Evolutionary conservation across 106 monocot species (phyloP), one percentile per base, ranked within the genome.

Genomic region (Acorus calamus): DNA sequence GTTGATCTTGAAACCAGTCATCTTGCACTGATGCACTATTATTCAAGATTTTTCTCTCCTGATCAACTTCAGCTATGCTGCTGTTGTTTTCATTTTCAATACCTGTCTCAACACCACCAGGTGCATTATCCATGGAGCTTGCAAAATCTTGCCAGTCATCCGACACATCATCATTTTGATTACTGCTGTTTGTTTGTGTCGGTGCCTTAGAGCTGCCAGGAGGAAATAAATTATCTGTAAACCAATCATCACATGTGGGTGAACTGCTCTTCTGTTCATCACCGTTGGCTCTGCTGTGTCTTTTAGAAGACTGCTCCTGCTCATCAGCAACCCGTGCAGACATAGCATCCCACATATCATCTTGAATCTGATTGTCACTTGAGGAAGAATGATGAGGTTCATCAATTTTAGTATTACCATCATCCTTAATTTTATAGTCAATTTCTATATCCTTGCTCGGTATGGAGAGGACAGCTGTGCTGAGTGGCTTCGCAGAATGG

Each of bases 131-230:
- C 28, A 28, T 1, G 28, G 28, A 28, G 28, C 28, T 28, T 28
- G 28, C 28, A 28, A 83, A 71, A 74, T 77, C 74, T 65, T 79
- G 76, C 79, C 72, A 77, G 69, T 54, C 70, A 60, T 85, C 76
- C 78, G 73, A 85, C 49, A 60, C 49, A 60, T 74, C 82, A 70
- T 69, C 55, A 58, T 72, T 67, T 11, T 49, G 60, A 58, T 62
- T 53, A 47, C 63, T 52, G 12, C 45, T 66, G 9, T 61, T 54
- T 52, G 41, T 62, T 47, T 8, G 47, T 68, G 55, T 6, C 48
- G 8, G 52, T 59, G 63, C 60, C 5, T 57, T 67, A 12, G 50
- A 44, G 12, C 42, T 66, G 56, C 69, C 70, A 52, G 51, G 45
- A 49, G 52, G 49, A 65, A 69, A 66, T 14, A 53, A 44, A 73